Evolutionary conservation across 768 basidiomycete species (phyloP), one percentile per base, ranked within the genome.

Genomic region (Suillus brevipes): DNA sequence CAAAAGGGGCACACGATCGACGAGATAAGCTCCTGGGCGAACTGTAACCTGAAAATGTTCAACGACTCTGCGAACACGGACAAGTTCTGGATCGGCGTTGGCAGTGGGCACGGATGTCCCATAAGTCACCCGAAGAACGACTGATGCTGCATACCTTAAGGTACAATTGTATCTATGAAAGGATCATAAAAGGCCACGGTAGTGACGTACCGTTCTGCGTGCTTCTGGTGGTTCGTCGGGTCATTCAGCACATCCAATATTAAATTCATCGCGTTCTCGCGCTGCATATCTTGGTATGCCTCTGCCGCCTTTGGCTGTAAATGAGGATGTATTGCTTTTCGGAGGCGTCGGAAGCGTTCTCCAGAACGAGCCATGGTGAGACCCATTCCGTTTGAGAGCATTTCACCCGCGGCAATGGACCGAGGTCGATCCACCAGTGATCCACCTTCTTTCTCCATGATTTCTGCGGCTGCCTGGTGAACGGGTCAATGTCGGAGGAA

Each of bases 371-470:
- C 81, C 4, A 86, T 69, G 36, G 87, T 61, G 25, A 84, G 77
- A 31, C 85, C 73, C 86, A 87, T 85, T 0, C 84, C 85, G 2
- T 82, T 82, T 0, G 82, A 84, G 1, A 87, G 74, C 0, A 84
- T 84, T 52, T 87, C 85, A 1, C 83, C 83, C 0, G 80, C 86
- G 0, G 87, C 79, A 52, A 87, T 83, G 25, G 74, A 75, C 3
- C 69, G 68, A 12, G 86, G 86, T 38, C 87, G 74, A 68, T 88
- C 86, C 0, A 79, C 80, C 18, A 83, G 75, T 0, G 76, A 68
- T 0, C 80, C 82, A 0, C 87, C 85, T 68, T 86, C 83, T 56
- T 84, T 83, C 71, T 87, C 87, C 85, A 88, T 83, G 64, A 88
- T 82, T 4, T 87, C 84, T 0, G 83, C 76, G 0, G 86, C 85